Evolutionary conservation across 2,329 filamentous ascomycete genomes (phyloP).

Genomic region (Ambrosiella cleistominuta): DNA sequence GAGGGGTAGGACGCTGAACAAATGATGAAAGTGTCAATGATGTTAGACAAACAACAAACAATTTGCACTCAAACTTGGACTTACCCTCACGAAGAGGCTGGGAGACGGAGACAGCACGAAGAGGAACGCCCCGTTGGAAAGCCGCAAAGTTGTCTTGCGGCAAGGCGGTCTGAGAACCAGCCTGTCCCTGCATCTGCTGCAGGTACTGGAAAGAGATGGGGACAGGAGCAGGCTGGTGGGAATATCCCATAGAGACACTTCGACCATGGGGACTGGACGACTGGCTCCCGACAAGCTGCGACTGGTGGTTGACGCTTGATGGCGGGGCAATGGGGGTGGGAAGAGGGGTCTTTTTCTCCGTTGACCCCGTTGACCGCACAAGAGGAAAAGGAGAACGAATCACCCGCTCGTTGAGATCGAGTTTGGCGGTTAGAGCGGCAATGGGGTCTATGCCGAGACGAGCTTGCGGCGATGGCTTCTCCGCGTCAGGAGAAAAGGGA

Average conservation of each 20-base stretch:
- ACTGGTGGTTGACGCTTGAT: background rate
- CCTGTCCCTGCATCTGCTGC: background rate
- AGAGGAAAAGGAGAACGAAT: no score
- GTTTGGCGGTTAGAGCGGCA: no score
- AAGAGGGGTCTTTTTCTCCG: background rate
- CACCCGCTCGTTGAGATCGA: no score
- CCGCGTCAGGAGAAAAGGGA: background rate
- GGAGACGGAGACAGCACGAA: background rate
- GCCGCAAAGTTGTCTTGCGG: background rate
- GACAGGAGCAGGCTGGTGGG: background rate
- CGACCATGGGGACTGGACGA: background rate
- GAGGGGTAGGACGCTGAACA: background rate
- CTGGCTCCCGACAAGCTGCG: background rate
- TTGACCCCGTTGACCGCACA: no score
- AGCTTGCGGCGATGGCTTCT: no score
- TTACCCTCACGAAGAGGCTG: background rate
- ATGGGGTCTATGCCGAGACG: no score
- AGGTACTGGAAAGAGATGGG: background rate
- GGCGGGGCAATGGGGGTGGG: background rate
- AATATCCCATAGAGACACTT: background rate
- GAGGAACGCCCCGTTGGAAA: background rate
- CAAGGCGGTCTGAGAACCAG: background rate
- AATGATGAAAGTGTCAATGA: background rate
- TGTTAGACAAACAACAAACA: background rate
- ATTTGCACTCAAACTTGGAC: background rate